A percentile compares a stretch with the other conserved stretches of the same genome.
These are phyloP conservation scores for Raphanus sativus DNA, from an alignment of 345 rosid genomes.

Conservation along the genomic window DNA sequence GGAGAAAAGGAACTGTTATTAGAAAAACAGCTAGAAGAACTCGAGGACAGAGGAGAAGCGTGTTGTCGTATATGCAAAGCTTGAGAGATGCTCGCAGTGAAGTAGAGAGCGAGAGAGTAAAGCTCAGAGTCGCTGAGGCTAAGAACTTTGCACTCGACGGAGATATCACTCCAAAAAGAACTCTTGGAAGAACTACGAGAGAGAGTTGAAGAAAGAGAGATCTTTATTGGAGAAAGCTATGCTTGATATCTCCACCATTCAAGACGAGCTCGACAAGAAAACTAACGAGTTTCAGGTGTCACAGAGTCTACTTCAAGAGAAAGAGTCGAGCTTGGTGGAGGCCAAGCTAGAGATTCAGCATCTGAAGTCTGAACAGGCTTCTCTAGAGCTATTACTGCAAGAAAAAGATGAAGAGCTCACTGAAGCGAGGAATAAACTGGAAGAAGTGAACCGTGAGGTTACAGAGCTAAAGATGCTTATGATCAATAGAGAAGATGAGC, in stretches of 20 bases:
- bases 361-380: conserved; percentile 67
- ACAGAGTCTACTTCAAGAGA: conserved; percentile 52
- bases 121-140: conserved; percentile 67
- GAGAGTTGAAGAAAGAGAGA: conserved; percentile 58
- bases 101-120: conserved; percentile 69
- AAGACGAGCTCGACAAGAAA: conserved; percentile 52
- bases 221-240: conserved; percentile 55
- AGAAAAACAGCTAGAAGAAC: conserved; percentile 50
- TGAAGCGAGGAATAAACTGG: conserved; percentile 52
- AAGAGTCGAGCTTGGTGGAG: conserved; percentile 72
- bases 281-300: conserved; percentile 54
- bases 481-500: conserved; percentile 59
- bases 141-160: conserved; percentile 63
- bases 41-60: conserved; percentile 63
- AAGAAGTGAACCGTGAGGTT: conserved; percentile 61
- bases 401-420: conserved; percentile 66
- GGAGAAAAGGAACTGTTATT: conserved; percentile 58
- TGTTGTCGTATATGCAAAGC: conserved; percentile 57
- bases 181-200: conserved; percentile 50
- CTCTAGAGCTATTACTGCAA: conserved; percentile 59
- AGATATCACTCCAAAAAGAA: conserved; percentile 52
- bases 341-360: conserved; percentile 83
- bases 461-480: conserved; percentile 56
- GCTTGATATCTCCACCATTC: conserved; percentile 49
- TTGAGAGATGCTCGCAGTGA: conserved; percentile 67